Evolutionary conservation across 441 rosid species (phyloP).

Genomic region (Euphorbia celastroides): DNA sequence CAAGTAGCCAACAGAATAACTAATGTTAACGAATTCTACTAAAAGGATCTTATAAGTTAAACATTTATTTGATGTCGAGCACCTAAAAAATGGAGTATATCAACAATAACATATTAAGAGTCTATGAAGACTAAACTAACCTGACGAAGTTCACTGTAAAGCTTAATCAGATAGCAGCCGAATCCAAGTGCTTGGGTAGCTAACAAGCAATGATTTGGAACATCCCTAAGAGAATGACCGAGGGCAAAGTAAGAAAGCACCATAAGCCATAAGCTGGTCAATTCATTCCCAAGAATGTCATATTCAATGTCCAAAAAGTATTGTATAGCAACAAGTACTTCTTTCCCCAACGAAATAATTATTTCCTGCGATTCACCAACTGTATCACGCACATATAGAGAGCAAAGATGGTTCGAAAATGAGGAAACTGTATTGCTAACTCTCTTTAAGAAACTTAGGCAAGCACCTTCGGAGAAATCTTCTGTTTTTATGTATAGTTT

Average conservation of each 20-base stretch:
- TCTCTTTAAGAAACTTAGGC: slow-evolving; percentile 64
- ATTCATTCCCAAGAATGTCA: slow-evolving; percentile 66
- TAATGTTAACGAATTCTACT: background rate
- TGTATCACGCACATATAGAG: slow-evolving; percentile 26
- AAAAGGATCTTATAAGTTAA: background rate
- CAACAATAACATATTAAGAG: slow-evolving; percentile 3
- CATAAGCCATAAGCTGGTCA: slow-evolving; percentile 58
- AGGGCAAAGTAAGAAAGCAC: slow-evolving; percentile 53
- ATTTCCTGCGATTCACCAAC: slow-evolving; percentile 30
- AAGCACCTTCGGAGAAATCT: slow-evolving; percentile 78
- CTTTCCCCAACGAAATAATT: slow-evolving; percentile 28
- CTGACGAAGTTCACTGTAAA: slow-evolving; percentile 90
- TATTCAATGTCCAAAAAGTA: slow-evolving; percentile 74
- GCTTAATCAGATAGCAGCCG: slow-evolving; percentile 73
- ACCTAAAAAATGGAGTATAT: background rate
- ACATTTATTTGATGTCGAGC: slow-evolving; percentile 5
- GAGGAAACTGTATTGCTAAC: slow-evolving; percentile 45
- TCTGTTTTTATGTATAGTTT: slow-evolving; percentile 66
- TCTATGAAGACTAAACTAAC: slow-evolving; percentile 38
- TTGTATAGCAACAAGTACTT: slow-evolving; percentile 46
- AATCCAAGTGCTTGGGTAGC: slow-evolving; percentile 38
- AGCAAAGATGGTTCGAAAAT: slow-evolving; percentile 38
- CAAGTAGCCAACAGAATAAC: slow-evolving; percentile 4
- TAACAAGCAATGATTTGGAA: slow-evolving; percentile 34
- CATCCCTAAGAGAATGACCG: slow-evolving; percentile 34